Evolutionary conservation across 768 basidiomycete species (phyloP).

Genomic region (Psilocybe azurescens): DNA sequence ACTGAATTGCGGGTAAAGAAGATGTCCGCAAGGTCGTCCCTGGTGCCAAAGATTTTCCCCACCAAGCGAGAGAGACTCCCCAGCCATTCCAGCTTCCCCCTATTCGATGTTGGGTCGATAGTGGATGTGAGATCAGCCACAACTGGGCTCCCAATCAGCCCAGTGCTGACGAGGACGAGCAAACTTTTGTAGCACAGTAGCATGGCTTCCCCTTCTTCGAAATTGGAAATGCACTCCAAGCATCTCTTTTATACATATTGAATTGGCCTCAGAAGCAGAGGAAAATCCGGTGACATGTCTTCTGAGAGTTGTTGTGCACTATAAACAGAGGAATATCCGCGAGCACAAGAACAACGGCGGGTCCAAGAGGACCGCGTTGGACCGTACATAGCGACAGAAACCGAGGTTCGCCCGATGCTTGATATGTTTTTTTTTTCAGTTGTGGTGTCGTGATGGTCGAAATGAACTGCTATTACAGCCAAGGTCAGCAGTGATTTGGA

Average conservation of each 20-base stretch:
- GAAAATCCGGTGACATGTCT: neutral
- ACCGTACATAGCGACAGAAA: neutral
- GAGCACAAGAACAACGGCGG: neutral
- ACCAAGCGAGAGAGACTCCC: slow-evolving; percentile 25
- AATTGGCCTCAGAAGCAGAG: neutral
- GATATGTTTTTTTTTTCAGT: neutral
- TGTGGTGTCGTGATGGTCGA: slow-evolving; percentile 1
- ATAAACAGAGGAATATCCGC: neutral
- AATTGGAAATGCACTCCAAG: no score
- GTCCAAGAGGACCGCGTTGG: neutral
- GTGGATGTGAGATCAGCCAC: slow-evolving; percentile 17
- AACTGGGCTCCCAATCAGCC: slow-evolving; percentile 2
- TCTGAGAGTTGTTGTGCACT: neutral
- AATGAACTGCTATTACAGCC: neutral
- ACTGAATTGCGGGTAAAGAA: slow-evolving; percentile 18
- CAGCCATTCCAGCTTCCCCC: slow-evolving; percentile 24
- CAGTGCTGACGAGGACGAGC: slow-evolving; percentile 5
- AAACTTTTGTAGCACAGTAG: neutral
- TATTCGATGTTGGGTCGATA: slow-evolving; percentile 19
- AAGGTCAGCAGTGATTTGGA: no score
- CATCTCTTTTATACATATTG: no score
- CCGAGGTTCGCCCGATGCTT: neutral
- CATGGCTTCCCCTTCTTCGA: neutral
- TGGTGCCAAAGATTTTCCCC: slow-evolving; percentile 22
- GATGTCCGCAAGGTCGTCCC: slow-evolving; percentile 20